A percentile compares a stretch with the other conserved stretches of the same genome.
Evolutionary conservation across 805 yeast species (phyloP).

Genomic region (Ogataea zsoltii): DNA sequence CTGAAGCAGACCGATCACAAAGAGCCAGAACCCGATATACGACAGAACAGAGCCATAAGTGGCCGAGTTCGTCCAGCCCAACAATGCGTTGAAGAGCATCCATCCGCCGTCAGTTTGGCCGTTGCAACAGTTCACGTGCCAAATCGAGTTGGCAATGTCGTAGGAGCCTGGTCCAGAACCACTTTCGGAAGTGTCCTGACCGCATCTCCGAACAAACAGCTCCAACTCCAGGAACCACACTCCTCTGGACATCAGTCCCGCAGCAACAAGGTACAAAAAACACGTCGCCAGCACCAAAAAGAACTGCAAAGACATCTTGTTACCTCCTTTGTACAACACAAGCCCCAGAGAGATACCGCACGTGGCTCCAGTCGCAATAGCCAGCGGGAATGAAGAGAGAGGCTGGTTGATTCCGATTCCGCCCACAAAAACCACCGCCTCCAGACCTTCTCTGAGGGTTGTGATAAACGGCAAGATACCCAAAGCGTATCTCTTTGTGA

Average conservation of each 20-base stretch:
- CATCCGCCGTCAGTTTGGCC: slow-evolving; percentile 90
- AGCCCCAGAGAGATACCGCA: slow-evolving; percentile 67
- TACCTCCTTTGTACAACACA: slow-evolving; percentile 74
- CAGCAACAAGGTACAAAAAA: slow-evolving; percentile 79
- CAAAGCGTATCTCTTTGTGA: slow-evolving; percentile 61
- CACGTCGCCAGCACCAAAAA: slow-evolving; percentile 77
- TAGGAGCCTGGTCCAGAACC: slow-evolving; percentile 95
- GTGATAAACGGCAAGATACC: slow-evolving; percentile 83
- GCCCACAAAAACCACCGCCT: slow-evolving; percentile 89
- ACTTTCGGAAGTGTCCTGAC: slow-evolving; percentile 81
- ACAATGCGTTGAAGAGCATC: slow-evolving; percentile 86
- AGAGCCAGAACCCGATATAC: slow-evolving; percentile 71
- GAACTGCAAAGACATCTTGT: slow-evolving; percentile 70
- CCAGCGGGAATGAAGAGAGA: slow-evolving; percentile 59
- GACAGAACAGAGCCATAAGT: slow-evolving; percentile 83
- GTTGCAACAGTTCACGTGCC: slow-evolving; percentile 96
- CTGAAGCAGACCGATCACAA: slow-evolving; percentile 46
- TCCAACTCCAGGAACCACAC: slow-evolving; percentile 90
- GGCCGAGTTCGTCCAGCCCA: slow-evolving; percentile 95
- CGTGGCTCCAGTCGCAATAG: slow-evolving; percentile 57
- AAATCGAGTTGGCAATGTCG: slow-evolving; percentile 72
- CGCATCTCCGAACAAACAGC: slow-evolving; percentile 71
- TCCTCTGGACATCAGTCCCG: slow-evolving; percentile 84
- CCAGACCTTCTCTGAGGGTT: slow-evolving; percentile 84
- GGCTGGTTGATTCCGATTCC: slow-evolving; percentile 83